A percentile compares a stretch with the other conserved stretches of the same genome.
Evolutionary conservation across 2,329 filamentous ascomycete genomes (phyloP).

Genomic region (Didymella segeticola): DNA sequence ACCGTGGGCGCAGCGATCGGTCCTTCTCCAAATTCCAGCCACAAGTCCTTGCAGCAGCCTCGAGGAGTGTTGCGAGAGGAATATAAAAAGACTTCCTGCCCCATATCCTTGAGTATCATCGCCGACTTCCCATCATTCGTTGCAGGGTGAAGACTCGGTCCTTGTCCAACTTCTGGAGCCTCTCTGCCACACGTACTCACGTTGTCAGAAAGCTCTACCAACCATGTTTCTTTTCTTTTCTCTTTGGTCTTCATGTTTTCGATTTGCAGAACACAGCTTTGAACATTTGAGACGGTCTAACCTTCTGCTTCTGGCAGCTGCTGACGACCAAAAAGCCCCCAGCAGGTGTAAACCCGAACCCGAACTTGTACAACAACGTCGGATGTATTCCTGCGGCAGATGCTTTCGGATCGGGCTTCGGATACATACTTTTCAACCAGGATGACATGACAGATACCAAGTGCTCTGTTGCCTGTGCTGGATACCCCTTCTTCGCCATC

Average conservation of each 20-base stretch:
- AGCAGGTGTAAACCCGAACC: not conserved
- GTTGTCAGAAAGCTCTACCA: not conserved
- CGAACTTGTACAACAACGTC: not conserved
- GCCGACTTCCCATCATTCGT: not conserved
- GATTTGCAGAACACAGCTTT: conserved; percentile 18
- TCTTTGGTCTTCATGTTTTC: not conserved
- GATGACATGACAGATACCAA: not conserved
- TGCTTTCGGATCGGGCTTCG: not conserved
- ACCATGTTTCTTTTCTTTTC: not conserved
- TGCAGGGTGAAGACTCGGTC: not conserved
- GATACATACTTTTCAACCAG: not conserved
- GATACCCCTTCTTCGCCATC: not conserved
- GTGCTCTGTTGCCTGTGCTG: not conserved
- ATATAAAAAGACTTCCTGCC: too few species aligned
- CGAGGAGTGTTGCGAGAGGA: too few species aligned
- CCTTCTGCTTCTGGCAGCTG: conserved; percentile 19
- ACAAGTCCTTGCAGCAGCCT: too few species aligned
- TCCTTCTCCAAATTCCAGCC: too few species aligned
- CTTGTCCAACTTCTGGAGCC: not conserved
- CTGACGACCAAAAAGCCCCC: conserved; percentile 15
- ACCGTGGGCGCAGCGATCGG: too few species aligned
- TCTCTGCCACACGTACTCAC: not conserved
- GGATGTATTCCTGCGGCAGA: not conserved
- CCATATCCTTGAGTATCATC: too few species aligned
- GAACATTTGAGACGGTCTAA: conserved; percentile 19